Conservation (phyloP, 495 filamentous ascomycete species). For the Talaromyces borbonicus region DNA sequence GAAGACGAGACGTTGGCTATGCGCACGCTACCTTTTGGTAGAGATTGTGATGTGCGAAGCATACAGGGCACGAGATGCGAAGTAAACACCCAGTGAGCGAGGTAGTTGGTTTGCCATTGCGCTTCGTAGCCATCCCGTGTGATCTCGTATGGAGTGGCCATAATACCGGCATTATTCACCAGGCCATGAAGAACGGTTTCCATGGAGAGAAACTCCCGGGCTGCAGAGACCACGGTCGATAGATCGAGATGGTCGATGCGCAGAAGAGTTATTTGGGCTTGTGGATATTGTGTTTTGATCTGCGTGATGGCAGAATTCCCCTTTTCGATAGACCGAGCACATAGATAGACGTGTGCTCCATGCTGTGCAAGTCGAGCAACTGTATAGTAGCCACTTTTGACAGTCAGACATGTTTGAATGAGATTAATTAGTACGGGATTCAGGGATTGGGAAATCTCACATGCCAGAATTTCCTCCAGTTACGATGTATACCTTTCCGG, state of each 20-base stretch:
- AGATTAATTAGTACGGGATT: background rate
- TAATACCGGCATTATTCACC: slow-evolving; percentile 54
- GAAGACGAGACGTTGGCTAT: slow-evolving; percentile 29
- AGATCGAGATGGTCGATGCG: slow-evolving; percentile 34
- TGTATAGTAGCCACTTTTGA: slow-evolving; percentile 22
- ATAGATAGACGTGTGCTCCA: slow-evolving; percentile 34
- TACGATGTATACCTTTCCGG: slow-evolving; percentile 13
- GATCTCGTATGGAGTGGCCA: slow-evolving; percentile 30
- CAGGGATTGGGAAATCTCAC: too few relatives aligned
- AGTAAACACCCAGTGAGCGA: slow-evolving; percentile 34
- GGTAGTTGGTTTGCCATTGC: slow-evolving; percentile 34
- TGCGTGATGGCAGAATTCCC: slow-evolving; percentile 23
- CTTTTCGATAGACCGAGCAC: slow-evolving; percentile 25
- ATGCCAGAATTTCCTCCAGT: slow-evolving; percentile 21
- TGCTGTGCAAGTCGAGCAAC: slow-evolving; percentile 26
- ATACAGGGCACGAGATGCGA: slow-evolving; percentile 28
- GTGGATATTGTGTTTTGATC: slow-evolving; percentile 24
- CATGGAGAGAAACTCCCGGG: slow-evolving; percentile 12
- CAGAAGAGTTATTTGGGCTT: slow-evolving; percentile 28
- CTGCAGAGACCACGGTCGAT: slow-evolving; percentile 18
- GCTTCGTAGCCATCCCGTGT: slow-evolving; percentile 20
- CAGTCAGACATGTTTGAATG: background rate
- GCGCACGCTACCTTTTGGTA: slow-evolving; percentile 20
- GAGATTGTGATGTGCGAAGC: slow-evolving; percentile 15
- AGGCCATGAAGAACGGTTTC: slow-evolving; percentile 37